Percentiles rank a stretch among this genome's conserved stretches.
Conservation (phyloP, 148 eudicot species). For the Rhododendron simsii region DNA sequence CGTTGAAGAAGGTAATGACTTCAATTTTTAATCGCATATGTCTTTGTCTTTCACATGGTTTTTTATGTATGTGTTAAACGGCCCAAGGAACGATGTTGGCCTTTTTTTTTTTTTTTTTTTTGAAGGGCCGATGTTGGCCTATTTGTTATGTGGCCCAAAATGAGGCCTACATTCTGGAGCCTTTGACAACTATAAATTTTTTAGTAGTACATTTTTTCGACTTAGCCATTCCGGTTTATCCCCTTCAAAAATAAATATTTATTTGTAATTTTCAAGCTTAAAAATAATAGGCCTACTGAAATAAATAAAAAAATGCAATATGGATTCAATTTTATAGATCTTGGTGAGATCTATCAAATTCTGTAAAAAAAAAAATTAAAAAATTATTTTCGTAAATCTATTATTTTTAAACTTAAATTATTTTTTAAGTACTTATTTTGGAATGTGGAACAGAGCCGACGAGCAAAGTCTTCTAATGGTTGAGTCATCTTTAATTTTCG, state of each 20-base stretch:
- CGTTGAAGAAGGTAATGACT: constrained; percentile 34
- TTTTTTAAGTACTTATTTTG: no score
- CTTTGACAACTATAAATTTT: background rate
- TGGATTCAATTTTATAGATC: no score
- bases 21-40: background rate
- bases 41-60: background rate
- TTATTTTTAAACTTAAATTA: no score
- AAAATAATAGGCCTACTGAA: no score
- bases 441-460: background rate
- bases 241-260: no score
- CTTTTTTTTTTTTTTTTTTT: background rate
- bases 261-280: no score
- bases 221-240: no score
- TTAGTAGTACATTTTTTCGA: background rate
- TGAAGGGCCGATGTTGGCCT: background rate
- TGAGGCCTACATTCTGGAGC: background rate
- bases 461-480: background rate
- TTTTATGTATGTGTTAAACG: background rate
- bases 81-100: background rate
- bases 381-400: no score
- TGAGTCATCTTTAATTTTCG: no score
- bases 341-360: no score
- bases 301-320: no score
- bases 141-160: background rate
- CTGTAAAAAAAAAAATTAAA: no score